Evolutionary conservation across 495 filamentous ascomycete species (phyloP).

Genomic region (Xylaria sp.): DNA sequence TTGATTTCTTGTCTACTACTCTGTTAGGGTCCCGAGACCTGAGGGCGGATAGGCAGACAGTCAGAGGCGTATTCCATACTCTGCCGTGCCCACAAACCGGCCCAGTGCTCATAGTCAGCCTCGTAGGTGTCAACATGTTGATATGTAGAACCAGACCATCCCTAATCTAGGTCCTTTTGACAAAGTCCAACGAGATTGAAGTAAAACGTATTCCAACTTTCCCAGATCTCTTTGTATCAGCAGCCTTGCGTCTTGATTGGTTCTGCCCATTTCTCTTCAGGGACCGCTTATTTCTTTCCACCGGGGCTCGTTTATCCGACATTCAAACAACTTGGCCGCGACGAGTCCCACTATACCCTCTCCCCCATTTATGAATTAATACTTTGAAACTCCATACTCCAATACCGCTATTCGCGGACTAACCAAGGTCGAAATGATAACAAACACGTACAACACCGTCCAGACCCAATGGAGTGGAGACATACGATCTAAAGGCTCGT

Average conservation of each 20-base stretch:
- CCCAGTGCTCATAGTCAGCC: slow-evolving; percentile 12
- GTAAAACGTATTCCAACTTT: slow-evolving; percentile 18
- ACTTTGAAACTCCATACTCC: slow-evolving; percentile 28
- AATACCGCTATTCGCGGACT: slow-evolving; percentile 11
- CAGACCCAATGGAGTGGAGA: slow-evolving; percentile 17
- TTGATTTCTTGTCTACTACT: slow-evolving; percentile 26
- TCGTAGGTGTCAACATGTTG: slow-evolving; percentile 22
- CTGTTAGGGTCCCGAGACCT: slow-evolving; percentile 13
- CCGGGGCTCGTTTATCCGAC: slow-evolving; percentile 19
- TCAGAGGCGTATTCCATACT: slow-evolving; percentile 30
- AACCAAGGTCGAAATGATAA: slow-evolving; percentile 23
- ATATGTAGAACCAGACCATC: slow-evolving; percentile 9
- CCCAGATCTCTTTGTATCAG: slow-evolving; percentile 10
- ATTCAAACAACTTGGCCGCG: slow-evolving; percentile 26
- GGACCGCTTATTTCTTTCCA: slow-evolving; percentile 17
- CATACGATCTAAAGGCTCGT: slow-evolving; percentile 22
- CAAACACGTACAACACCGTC: slow-evolving; percentile 20
- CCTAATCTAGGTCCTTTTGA: background rate
- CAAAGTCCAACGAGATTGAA: slow-evolving; percentile 13
- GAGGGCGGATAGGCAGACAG: background rate
- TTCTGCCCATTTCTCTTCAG: slow-evolving; percentile 6
- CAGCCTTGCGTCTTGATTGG: slow-evolving; percentile 5
- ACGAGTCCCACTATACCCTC: slow-evolving; percentile 17
- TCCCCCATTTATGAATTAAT: slow-evolving; percentile 17
- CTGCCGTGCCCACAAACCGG: background rate